These are phyloP conservation scores for Apiospora sp. DNA, from an alignment of 2,329 filamentous ascomycete genomes.

Conservation along the genomic window DNA sequence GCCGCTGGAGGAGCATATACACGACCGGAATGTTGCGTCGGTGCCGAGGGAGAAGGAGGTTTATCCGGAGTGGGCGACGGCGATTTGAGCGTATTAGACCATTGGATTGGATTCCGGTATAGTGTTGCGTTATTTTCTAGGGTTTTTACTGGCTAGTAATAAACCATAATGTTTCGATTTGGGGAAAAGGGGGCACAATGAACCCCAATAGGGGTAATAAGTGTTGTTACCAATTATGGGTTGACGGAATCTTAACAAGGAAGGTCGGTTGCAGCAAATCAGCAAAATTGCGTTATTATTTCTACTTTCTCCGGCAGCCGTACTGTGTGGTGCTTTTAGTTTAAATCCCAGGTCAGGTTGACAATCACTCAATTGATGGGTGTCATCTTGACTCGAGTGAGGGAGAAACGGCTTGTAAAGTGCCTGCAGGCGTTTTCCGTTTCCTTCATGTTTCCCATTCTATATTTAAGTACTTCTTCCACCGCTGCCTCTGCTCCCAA, in stretches of 20 bases:
- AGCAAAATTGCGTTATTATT: not conserved
- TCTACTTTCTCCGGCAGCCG: not conserved
- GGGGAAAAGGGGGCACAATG: no score
- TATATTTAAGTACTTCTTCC: not conserved
- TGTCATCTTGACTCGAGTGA: not conserved
- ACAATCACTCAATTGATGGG: not conserved
- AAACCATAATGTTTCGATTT: no score
- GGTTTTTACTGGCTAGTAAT: accelerated
- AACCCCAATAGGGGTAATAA: no score
- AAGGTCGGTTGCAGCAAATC: no score
- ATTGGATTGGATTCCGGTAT: not conserved
- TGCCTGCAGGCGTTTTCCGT: no score
- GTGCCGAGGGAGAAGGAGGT: slow-evolving; percentile 42
- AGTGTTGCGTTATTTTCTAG: not conserved
- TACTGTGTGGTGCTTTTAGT: not conserved
- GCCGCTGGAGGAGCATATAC: slow-evolving; percentile 43
- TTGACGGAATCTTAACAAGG: no score
- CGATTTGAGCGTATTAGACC: not conserved
- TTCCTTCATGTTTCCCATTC: not conserved
- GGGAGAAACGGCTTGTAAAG: not conserved
- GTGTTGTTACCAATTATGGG: no score
- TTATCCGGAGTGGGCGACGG: slow-evolving; percentile 42
- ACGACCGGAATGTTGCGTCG: slow-evolving; percentile 45
- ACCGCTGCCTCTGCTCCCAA: not conserved
- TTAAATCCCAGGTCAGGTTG: not conserved